phyloP scores from a whole-genome alignment of 192 early-diverging fungal genomes.

The Backusella australiensis region DNA sequence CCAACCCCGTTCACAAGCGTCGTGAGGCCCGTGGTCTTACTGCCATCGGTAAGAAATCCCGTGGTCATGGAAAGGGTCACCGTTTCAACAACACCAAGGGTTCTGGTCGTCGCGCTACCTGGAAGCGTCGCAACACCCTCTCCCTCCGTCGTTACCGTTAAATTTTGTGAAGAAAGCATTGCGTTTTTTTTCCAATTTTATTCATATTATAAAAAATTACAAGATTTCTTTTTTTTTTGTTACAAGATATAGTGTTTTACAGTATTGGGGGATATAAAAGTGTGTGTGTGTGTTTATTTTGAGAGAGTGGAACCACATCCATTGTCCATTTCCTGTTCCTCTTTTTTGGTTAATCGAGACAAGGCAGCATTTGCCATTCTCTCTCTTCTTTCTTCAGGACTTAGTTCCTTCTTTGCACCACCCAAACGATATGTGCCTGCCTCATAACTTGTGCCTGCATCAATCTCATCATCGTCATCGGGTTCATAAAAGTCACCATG shows the following conservation, averaged over 20 bases:
- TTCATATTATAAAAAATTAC: neutral
- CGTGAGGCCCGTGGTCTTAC: constrained; percentile 98
- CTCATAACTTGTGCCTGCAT: constrained; percentile 36
- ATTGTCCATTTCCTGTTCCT: constrained; percentile 64
- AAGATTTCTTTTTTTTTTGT: neutral
- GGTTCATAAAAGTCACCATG: constrained; percentile 43
- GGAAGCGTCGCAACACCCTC: constrained; percentile 94
- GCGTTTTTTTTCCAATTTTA: neutral
- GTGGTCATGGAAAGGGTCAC: constrained; percentile 97
- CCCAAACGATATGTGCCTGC: constrained; percentile 64
- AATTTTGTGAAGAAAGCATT: constrained; percentile 20
- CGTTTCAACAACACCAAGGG: constrained; percentile 95
- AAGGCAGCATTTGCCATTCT: constrained; percentile 55
- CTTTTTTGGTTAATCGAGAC: constrained; percentile 52
- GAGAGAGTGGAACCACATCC: constrained; percentile 42
- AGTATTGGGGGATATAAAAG: neutral
- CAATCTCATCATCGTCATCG: constrained; percentile 34
- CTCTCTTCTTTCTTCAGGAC: constrained; percentile 39
- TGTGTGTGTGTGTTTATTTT: neutral
- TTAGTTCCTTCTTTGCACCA: neutral
- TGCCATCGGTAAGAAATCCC: constrained; percentile 92
- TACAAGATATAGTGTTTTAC: neutral
- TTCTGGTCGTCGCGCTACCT: constrained; percentile 90
- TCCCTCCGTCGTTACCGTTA: constrained; percentile 94
- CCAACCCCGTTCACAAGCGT: constrained; percentile 96